Conservation (phyloP, 345 rosid genomes). For the Psidium friedrichsthalianum region DNA sequence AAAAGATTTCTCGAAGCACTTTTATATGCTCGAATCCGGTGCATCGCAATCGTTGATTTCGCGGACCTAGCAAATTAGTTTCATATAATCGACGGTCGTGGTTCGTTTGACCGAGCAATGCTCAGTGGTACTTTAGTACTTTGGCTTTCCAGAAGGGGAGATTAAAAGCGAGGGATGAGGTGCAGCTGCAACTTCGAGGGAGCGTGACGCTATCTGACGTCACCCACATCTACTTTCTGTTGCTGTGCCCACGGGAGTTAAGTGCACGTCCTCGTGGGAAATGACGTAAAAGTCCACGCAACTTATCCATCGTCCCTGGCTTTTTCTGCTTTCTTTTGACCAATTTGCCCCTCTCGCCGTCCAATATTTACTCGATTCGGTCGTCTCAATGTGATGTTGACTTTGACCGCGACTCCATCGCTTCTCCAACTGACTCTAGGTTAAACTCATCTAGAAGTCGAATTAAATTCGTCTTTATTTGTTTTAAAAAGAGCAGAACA, state of each 20-base stretch:
- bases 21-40: neutral
- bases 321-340: neutral
- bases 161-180: neutral
- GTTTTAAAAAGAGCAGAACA: neutral
- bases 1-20: neutral
- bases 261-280: neutral
- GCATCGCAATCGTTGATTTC: neutral
- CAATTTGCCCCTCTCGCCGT: slow-evolving; percentile 3
- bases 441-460: neutral
- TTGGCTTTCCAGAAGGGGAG: neutral
- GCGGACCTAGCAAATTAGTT: neutral
- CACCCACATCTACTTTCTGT: neutral
- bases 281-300: neutral
- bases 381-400: neutral
- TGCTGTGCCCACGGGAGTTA: neutral
- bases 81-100: neutral
- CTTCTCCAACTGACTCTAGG: neutral
- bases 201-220: neutral
- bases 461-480: neutral
- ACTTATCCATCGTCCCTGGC: too few relatives aligned
- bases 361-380: neutral
- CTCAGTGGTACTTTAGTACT: neutral
- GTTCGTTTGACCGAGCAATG: neutral
- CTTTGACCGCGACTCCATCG: neutral
- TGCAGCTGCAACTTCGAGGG: neutral